These are phyloP conservation scores for Pueraria montana DNA, from an alignment of 306 rosid species.

Conservation along the genomic window DNA sequence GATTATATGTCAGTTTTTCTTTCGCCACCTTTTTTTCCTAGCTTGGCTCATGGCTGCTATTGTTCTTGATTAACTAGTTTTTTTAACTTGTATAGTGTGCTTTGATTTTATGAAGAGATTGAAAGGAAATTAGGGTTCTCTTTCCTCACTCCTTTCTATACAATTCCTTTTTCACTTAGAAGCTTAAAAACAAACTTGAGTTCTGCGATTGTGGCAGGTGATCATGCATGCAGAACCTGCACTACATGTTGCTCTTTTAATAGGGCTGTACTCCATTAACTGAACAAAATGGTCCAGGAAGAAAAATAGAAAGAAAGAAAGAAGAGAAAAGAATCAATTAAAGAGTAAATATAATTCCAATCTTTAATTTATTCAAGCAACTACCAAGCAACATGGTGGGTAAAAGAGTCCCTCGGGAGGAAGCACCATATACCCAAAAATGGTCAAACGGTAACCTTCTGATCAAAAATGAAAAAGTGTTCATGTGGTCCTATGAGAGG, in stretches of 20 bases:
- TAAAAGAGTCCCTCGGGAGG: not conserved
- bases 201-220: conserved; percentile 49
- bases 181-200: conserved; percentile 38
- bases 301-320: conserved; percentile 34
- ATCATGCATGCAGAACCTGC: conserved; percentile 67
- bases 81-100: not conserved
- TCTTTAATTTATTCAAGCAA: conserved; percentile 23
- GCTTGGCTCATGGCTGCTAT: not conserved
- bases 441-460: conserved; percentile 44
- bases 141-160: conserved; percentile 25
- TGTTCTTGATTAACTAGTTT: not conserved
- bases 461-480: conserved; percentile 35
- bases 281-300: conserved; percentile 49
- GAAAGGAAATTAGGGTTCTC: conserved; percentile 40
- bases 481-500: conserved; percentile 50
- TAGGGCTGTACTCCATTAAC: conserved; percentile 54
- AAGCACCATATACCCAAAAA: conserved; percentile 43
- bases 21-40: not conserved
- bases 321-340: conserved; percentile 10
- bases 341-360: conserved; percentile 1
- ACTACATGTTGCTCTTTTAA: conserved; percentile 57
- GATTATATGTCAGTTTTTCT: conserved; percentile 11
- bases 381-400: conserved; percentile 39
- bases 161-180: conserved; percentile 16
- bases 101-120: conserved; percentile 16